phyloP scores from a whole-genome alignment of 2,329 filamentous ascomycete species.

The Nemania diffusa region DNA sequence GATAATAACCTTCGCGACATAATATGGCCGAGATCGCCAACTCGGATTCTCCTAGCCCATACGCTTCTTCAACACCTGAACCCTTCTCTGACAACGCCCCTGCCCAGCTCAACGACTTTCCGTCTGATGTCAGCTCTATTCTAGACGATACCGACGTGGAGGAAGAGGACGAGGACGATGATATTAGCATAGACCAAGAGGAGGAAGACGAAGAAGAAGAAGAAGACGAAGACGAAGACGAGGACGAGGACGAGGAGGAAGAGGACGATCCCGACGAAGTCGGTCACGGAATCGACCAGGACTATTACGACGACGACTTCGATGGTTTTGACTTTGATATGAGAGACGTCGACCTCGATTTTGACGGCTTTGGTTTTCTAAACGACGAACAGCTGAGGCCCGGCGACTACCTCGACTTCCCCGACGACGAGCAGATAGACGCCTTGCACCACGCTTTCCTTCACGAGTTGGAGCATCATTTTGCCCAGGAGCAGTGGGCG shows the following conservation, averaged over 20 bases:
- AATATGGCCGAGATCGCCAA: conserved; percentile 42
- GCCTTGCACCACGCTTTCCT: conserved; percentile 22
- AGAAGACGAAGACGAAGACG: conserved; percentile 3
- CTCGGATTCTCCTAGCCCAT: conserved; percentile 31
- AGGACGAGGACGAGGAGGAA: neutral
- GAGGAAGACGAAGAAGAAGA: conserved; percentile 17
- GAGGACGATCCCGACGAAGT: neutral
- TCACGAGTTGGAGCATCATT: conserved; percentile 26
- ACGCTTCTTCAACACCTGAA: conserved; percentile 5
- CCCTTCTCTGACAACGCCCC: conserved; percentile 9
- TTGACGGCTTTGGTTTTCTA: conserved; percentile 20
- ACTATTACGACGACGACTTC: conserved; percentile 4
- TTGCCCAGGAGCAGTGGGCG: conserved; percentile 24
- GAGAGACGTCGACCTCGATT: conserved; percentile 24
- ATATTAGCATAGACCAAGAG: conserved; percentile 9
- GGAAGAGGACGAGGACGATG: neutral
- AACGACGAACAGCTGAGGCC: conserved; percentile 35
- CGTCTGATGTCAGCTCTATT: conserved; percentile 11
- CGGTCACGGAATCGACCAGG: conserved; percentile 2
- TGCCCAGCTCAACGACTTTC: conserved; percentile 8
- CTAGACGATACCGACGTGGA: conserved; percentile 15
- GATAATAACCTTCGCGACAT: neutral
- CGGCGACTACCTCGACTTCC: conserved; percentile 27
- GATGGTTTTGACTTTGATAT: conserved; percentile 30
- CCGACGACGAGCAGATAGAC: conserved; percentile 17